Conservation (phyloP, 2,329 filamentous ascomycete genomes). For the Pseudocercospora ulei region DNA sequence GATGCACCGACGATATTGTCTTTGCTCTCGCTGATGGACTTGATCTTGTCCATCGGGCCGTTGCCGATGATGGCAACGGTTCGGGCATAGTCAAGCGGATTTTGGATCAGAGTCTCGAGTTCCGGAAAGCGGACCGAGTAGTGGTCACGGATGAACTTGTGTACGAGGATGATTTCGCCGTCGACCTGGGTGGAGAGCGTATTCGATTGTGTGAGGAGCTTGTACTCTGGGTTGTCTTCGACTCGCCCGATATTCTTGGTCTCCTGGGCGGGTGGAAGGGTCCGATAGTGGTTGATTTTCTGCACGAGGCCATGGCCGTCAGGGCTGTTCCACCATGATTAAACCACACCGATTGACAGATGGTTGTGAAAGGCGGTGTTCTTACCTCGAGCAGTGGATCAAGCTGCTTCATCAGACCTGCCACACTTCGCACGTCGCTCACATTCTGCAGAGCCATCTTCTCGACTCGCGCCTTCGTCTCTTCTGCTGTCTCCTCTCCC, state of each 20-base stretch:
- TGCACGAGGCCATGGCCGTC: conserved; percentile 51
- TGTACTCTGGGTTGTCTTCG: conserved; percentile 86
- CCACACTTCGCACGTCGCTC: conserved; percentile 69
- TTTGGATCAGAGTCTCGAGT: conserved; percentile 79
- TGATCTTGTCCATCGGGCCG: conserved; percentile 81
- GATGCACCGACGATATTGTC: conserved; percentile 69
- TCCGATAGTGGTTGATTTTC: conserved; percentile 73
- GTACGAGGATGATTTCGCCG: conserved; percentile 80
- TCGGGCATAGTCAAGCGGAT: conserved; percentile 89
- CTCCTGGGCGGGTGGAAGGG: conserved; percentile 54
- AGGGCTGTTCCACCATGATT: conserved; percentile 66
- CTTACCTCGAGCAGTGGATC: conserved; percentile 74
- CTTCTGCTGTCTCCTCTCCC: conserved; percentile 54
- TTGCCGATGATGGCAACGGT: conserved; percentile 89
- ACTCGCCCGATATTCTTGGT: conserved; percentile 65
- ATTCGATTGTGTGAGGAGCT: conserved; percentile 78
- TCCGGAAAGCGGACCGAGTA: conserved; percentile 92
- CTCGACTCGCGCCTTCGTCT: conserved; percentile 67
- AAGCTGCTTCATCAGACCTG: conserved; percentile 68
- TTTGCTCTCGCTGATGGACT: conserved; percentile 61
- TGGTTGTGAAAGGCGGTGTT: conserved; percentile 30
- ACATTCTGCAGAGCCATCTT: conserved; percentile 67
- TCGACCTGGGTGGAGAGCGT: conserved; percentile 85
- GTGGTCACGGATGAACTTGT: conserved; percentile 93
- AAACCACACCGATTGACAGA: conserved; percentile 42